Base-by-base conservation (phyloP, 2,329 filamentous ascomycete species). In the Pezicula radicicola region DNA sequence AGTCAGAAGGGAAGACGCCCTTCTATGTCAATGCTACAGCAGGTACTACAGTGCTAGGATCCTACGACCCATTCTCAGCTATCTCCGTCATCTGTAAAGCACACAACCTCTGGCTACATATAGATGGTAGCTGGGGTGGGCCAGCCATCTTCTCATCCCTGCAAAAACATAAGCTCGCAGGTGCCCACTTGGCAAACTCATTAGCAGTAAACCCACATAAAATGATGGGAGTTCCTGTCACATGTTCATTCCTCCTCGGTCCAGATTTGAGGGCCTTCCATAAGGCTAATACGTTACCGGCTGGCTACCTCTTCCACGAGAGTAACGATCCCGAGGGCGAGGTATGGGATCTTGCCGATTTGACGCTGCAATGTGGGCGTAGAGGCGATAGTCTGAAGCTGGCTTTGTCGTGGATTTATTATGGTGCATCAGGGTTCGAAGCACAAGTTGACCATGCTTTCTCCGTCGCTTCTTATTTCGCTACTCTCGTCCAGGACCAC, bases 1-100 rank as follows among this genome's bases (percentile, higher is more conserved):
- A 84, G 61, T 62, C 66, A 0, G 77, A 84, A 46, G 90, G 89
- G 33, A 83, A 86, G 65, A 94, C 88, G 1, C 93, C 94, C 0
- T 88, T 99, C 55, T 97, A 96, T 71, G 89, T 97, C 66, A 97
- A 97, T 67, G 89, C 92, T 6, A 97, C 94, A 0, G 93, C 94
- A 0, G 94, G 94, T 16, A 97, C 93, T 1, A 99, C 94, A 0
- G 93, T 97, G 2, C 76, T 93, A 56, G 94, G 94, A 15, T 91
- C 89, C 1, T 99, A 87, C 66, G 93, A 97, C 64, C 89, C 89
- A 0, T 86, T 96, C 61, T 69, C 76, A 12, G 80, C 79, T 3
- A 85, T 97, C 56, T 78, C 85, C 0, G 74, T 73, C 27, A 76
- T 97, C 16, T 94, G 89, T 72, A 79, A 81, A 57, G 77, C 79